Base-by-base conservation (phyloP, 2,329 filamentous ascomycete species). In the Aspergillus terreus region DNA sequence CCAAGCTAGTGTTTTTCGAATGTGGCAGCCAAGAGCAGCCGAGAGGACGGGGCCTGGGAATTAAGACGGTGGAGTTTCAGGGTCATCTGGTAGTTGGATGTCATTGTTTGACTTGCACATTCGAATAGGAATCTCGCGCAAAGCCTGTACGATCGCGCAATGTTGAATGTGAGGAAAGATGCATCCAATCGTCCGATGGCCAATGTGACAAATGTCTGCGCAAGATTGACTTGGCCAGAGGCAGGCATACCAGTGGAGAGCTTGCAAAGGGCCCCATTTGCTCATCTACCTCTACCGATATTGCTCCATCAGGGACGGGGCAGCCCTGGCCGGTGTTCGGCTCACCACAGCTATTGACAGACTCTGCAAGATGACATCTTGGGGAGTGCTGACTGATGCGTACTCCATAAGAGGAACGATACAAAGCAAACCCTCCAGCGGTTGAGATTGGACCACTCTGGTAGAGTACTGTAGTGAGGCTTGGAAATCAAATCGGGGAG, bases 401-500 rank as follows among this genome's bases (percentile, higher is more conserved):
- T 50, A 19, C 19, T 55, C 51, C 38, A 50, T 46, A 10, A 53
- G 44, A 2, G 53, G 51, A 3, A 11, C 19, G 9, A 55, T 43
- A 11, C 44, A 36, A 12, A 53, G 35, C 4, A 49, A 19, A 30
- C 53, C 50, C n/a, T 27, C n/a, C 4, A 57, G 14, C 14, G 57
- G 51, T 15, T 25, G 17, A 4, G 46, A 49, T 35, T 53, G 46
- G 7, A 48, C 10, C 17, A 59, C 44, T 1, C 48, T 25, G 0
- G 42, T 52, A 5, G 53, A 48, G 43, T 58, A 59, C 11, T 21
- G 15, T 10, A 59, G 52, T 1, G 43, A 41, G 1, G 49, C 53
- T 4, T 43, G 48, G 25, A 59, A 58, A 36, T 50, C 52, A 43
- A 58, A 58, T 9, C 45, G 43, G n/a, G 57, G 6, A 57, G 35